A percentile compares a stretch with the other conserved stretches of the same genome.
Evolutionary conservation across 805 yeast genomes (phyloP).

Genomic region (Lachancea lanzarotensis): DNA sequence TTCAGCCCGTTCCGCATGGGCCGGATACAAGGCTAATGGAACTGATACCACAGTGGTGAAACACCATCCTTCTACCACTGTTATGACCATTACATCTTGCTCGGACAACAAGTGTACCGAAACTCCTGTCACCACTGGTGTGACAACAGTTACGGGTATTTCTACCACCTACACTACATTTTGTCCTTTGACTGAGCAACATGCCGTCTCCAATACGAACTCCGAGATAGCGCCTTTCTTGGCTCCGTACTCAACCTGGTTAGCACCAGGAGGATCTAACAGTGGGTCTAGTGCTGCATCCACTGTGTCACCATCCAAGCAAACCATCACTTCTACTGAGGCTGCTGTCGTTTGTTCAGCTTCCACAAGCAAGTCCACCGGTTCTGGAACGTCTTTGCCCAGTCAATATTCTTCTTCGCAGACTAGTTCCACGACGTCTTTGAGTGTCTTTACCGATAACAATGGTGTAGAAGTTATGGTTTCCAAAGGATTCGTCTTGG

Average conservation of each 20-base stretch:
- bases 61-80: constrained; percentile 4
- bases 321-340: no score
- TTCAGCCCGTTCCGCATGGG: background rate
- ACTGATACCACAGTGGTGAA: background rate
- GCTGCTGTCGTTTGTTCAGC: background rate
- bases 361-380: background rate
- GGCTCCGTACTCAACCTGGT: background rate
- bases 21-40: background rate
- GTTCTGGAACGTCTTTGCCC: background rate
- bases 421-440: background rate
- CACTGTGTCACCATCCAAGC: no score
- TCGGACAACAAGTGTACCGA: constrained; percentile 9
- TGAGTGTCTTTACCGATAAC: background rate
- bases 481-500: constrained; percentile 48
- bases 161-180: constrained; percentile 8
- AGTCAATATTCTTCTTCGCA: background rate
- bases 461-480: background rate
- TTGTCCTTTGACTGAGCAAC: constrained; percentile 4
- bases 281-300: no score
- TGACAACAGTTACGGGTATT: constrained; percentile 6
- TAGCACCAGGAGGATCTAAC: background rate
- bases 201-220: constrained; percentile 6
- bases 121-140: constrained; percentile 7
- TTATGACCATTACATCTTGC: constrained; percentile 6
- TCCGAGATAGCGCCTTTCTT: background rate